These are phyloP conservation scores for Debaryomyces castellii DNA, from an alignment of 805 yeast genomes.

Conservation along the genomic window DNA sequence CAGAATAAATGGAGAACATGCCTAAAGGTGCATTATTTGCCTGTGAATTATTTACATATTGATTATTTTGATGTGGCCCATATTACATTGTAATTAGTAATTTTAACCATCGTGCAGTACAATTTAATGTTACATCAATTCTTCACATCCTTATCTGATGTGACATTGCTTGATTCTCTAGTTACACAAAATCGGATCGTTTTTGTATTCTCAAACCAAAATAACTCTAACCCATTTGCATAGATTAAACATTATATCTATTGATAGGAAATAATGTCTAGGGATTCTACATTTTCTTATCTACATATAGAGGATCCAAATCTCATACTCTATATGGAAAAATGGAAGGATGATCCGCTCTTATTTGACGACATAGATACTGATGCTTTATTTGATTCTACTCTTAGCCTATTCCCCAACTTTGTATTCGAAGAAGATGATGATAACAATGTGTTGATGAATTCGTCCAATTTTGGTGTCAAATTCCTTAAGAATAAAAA, in stretches of 20 bases:
- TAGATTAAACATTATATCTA: background rate
- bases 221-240: background rate
- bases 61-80: no score
- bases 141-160: no score
- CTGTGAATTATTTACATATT: no score
- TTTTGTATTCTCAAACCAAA: background rate
- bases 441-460: slow-evolving; percentile 38
- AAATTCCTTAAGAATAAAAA: slow-evolving; percentile 36
- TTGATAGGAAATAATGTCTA: slow-evolving; percentile 3
- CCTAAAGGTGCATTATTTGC: no score
- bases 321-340: slow-evolving; percentile 41
- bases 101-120: no score
- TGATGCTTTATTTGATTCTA: slow-evolving; percentile 34
- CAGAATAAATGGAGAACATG: no score
- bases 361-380: slow-evolving; percentile 45
- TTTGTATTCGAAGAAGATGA: slow-evolving; percentile 39
- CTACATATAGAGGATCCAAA: slow-evolving; percentile 38
- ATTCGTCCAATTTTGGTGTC: slow-evolving; percentile 37
- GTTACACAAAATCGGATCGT: background rate
- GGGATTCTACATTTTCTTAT: slow-evolving; percentile 25
- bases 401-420: slow-evolving; percentile 35
- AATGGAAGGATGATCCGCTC: slow-evolving; percentile 40
- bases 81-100: no score
- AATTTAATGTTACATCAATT: no score
- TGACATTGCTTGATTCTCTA: no score